Base-by-base conservation (phyloP, 345 rosid species). In the Citrus sinensis region DNA sequence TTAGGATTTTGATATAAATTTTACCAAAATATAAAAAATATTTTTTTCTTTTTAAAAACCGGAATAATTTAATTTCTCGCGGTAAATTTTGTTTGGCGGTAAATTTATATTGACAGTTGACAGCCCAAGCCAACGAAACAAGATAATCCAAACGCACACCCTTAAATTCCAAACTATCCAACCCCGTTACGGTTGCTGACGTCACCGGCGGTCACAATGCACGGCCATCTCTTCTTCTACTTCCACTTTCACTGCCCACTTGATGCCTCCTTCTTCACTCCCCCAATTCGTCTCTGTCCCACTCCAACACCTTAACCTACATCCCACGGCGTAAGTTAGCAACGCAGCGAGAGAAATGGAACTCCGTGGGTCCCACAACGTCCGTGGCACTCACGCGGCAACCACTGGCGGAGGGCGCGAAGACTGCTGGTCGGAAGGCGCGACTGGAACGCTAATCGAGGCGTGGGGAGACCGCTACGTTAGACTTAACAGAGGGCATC, bases 371-470 rank as follows among this genome's bases (percentile, higher is more conserved):
- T 39, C 74, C 78, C 74, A 70, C 34, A 35, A 9, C 39, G 35
- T 29, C 24, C 62, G 74, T 29, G 34, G 74, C 14, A 32, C 40
- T 10, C 74, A 70, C 74, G 74, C 61, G 4, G 14, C 39, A 0
- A 2, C 42, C 24, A 3, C 17, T 10, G 59, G 73, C 11, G 73
- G 73, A 49, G 73, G 59, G 13, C 87, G 97, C 40, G 99, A 94
- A 76, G 98, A 96, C 82, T 94, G 97, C 83, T 96, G 99, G 99
- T 91, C 90, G 79, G 97, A 91, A 67, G 94, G 80, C 59, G 97
- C 97, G 25, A 94, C 97, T 40, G 85, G 75, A 39, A 88, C 91
- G 30, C 88, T 96, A 37, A 86, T 96, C 75, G 92, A 91, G 71
- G 94, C 93, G 6, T 96, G 99, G 98, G 97, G 98, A 8, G 87